Base-by-base conservation (phyloP, 2,329 filamentous ascomycete genomes). In the Dissoconium aciculare region DNA sequence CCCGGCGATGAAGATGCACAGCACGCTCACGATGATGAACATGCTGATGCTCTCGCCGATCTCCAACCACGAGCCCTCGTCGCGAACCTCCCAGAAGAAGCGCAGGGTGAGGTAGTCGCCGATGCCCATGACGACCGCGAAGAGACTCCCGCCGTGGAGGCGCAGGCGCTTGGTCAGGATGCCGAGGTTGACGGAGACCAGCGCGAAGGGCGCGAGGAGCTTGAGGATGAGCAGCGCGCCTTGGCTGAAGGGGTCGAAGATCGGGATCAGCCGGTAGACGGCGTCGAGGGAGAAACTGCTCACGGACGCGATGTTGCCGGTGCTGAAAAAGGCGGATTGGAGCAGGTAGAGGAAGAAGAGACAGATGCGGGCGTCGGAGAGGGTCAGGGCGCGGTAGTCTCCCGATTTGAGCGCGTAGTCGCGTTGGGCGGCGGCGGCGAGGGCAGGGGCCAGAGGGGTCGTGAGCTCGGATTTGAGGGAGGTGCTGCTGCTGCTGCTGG, bases 1-100 rank as follows among this genome's bases (percentile, higher is more conserved):
- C 10, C 69, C 74, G 0, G 84, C 82, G 26, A 98, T 84, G 59
- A 98, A 98, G 5, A 92, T 75, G 44, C 84, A 89, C 26, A 95
- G 52, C 44, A 82, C 55, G 55, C 83, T 94, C 11, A 84, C 87
- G 58, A 98, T 95, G 38, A 75, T 74, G 56, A 95, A 98, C 54
- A 95, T 85, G 49, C 74, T 92, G 43, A 98, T 98, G 3, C 83
- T 94, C 15, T 83, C 92, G 17, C 89, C 89, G 51, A 98, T 98
- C 52, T 98, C 89, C 36, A 98, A 60, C 89, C 89, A 98, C 13
- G 79, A 89, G 0, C 89, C 89, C 53, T 98, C 89, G 45, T 98
- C 89, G 48, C 79, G 80, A 27, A 98, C 89, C 46, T 93, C 82
- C 74, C 82, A 98, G 59, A 98, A 98, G 63, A 98, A 98, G 47